Percentiles rank a stretch among this genome's conserved stretches.
Evolutionary conservation across 2,329 filamentous ascomycete genomes (phyloP).

Genomic region (Clarireedia monteithiana): DNA sequence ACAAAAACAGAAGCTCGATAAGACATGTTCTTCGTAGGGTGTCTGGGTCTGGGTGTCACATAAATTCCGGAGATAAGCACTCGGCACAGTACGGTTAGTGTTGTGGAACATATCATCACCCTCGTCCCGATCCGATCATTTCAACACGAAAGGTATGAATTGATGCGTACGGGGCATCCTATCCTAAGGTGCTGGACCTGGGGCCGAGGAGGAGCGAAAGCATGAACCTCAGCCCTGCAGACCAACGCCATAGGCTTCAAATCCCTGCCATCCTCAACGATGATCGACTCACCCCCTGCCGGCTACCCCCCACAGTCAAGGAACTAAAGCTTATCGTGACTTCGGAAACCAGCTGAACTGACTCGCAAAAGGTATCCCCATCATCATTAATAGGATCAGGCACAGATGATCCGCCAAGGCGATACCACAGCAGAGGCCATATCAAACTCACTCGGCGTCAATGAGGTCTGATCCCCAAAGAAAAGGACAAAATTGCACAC

Average conservation of each 20-base stretch:
- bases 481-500: no score
- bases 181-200: no score
- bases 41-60: not conserved
- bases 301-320: not conserved
- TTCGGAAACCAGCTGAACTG: not conserved
- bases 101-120: constrained; percentile 1
- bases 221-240: no score
- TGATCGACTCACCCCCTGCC: constrained; percentile 2
- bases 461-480: not conserved
- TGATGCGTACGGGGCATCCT: no score
- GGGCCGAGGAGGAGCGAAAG: no score
- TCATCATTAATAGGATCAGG: not conserved
- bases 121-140: no score
- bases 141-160: no score
- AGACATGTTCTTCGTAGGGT: not conserved
- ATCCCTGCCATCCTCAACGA: not conserved
- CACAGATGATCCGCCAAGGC: not conserved
- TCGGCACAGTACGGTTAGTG: not conserved
- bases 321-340: constrained; percentile 5
- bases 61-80: not conserved
- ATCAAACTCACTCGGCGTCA: not conserved
- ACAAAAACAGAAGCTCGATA: not conserved
- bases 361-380: constrained; percentile 1
- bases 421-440: not conserved
- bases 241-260: no score